A percentile compares a stretch with the other conserved stretches of the same genome.
Conservation (phyloP, 2,329 filamentous ascomycete species). For the Metarhizium sp. region DNA sequence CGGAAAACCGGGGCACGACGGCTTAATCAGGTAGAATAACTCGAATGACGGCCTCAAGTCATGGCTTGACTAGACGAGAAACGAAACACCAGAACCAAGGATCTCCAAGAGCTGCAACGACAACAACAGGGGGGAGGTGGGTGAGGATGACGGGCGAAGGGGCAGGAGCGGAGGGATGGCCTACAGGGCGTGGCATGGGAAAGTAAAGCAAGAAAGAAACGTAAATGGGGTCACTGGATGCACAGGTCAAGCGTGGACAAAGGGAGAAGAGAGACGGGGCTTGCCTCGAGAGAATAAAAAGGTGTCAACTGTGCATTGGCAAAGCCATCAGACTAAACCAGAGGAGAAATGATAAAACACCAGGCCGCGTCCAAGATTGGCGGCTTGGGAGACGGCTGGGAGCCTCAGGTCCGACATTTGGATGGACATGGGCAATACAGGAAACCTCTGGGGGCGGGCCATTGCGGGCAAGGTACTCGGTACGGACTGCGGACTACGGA, state of each 20-base stretch:
- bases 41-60: constrained; percentile 2
- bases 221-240: not conserved
- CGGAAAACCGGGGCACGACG: constrained; percentile 11
- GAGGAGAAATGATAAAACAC: constrained; percentile 2
- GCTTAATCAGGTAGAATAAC: constrained; percentile 9
- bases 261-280: too few species aligned
- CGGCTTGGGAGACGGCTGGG: not conserved
- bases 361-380: constrained; percentile 1
- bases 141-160: too few species aligned
- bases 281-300: not conserved
- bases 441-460: too few species aligned
- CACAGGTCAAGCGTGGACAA: too few species aligned
- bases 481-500: not conserved
- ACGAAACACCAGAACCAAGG: constrained; percentile 4
- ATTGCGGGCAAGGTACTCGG: not conserved
- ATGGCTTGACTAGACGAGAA: not conserved
- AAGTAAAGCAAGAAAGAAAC: not conserved
- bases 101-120: not conserved
- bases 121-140: not conserved
- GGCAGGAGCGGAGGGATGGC: not conserved
- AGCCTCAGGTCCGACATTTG: not conserved
- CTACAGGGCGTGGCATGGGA: not conserved
- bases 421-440: too few species aligned
- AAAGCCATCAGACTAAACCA: not conserved
- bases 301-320: not conserved